phyloP scores from a whole-genome alignment of 169 alveolate species.

The Eimeria acervulina region DNA sequence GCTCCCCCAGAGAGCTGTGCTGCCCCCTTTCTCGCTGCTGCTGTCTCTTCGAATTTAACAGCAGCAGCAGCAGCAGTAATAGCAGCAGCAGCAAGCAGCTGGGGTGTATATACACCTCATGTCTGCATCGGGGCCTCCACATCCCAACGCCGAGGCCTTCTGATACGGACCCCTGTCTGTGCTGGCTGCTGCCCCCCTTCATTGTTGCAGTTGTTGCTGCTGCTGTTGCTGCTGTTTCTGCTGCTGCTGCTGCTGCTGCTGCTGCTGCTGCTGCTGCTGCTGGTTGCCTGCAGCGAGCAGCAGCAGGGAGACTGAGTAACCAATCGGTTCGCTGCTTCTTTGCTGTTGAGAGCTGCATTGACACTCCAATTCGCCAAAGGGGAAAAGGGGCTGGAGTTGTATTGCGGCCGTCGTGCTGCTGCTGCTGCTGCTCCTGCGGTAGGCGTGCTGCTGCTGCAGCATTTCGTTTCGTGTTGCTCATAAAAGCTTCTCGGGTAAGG shows the following conservation, averaged over 20 bases:
- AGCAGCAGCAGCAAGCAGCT: conserved; percentile 25
- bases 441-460: conserved; percentile 39
- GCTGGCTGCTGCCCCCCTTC: not conserved
- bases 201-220: not conserved
- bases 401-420: conserved; percentile 10
- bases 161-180: not conserved
- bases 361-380: conserved; percentile 42
- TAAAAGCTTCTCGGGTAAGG: not conserved
- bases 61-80: conserved; percentile 38
- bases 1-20: not conserved
- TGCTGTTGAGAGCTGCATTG: conserved; percentile 55
- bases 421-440: conserved; percentile 21
- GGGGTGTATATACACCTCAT: conserved; percentile 45
- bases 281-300: conserved; percentile 8
- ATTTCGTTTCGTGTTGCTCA: not conserved
- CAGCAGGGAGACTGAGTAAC: conserved; percentile 25
- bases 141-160: conserved; percentile 66
- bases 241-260: not conserved
- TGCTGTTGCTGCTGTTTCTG: conserved; percentile 1
- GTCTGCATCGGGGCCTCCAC: conserved; percentile 46
- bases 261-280: not conserved
- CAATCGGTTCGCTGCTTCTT: not conserved
- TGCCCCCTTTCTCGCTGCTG: not conserved
- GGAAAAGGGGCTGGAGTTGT: conserved; percentile 42
- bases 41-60: not conserved